These are phyloP conservation scores for Boletus eberwhitei DNA, from an alignment of 768 basidiomycete species.

Conservation along the genomic window DNA sequence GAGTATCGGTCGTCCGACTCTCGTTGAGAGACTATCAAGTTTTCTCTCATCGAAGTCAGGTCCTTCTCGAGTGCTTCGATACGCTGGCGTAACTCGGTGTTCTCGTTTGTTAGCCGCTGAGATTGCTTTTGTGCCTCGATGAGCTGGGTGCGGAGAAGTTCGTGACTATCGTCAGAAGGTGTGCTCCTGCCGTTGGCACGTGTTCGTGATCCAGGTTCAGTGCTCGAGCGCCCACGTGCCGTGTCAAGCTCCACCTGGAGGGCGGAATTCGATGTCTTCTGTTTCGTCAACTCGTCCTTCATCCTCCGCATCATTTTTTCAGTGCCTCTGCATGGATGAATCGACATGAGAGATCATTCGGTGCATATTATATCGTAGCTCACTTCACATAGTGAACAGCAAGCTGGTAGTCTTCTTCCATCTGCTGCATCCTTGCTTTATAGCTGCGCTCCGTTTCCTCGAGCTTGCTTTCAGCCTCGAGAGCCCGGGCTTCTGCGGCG, in stretches of 20 bases:
- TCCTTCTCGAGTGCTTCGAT: conserved; percentile 75
- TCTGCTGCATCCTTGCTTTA: conserved; percentile 76
- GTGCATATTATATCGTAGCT: conserved; percentile 33
- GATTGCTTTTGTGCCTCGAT: conserved; percentile 74
- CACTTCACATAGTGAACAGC: conserved; percentile 98
- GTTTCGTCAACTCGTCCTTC: conserved; percentile 92
- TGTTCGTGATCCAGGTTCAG: conserved; percentile 46
- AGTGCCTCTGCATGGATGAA: conserved; percentile 62
- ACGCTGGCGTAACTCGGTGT: conserved; percentile 70
- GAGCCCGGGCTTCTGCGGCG: conserved; percentile 45
- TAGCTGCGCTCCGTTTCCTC: conserved; percentile 77
- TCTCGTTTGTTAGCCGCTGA: conserved; percentile 68
- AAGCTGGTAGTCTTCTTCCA: conserved; percentile 94
- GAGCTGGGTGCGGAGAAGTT: conserved; percentile 67
- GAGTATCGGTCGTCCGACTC: conserved; percentile 76
- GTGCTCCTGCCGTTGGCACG: conserved; percentile 75
- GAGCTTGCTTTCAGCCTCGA: conserved; percentile 73
- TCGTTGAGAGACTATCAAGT: conserved; percentile 65
- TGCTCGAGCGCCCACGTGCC: conserved; percentile 55
- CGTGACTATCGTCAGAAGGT: conserved; percentile 70
- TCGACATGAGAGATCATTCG: conserved; percentile 14
- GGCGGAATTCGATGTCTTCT: conserved; percentile 74
- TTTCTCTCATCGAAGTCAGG: conserved; percentile 65
- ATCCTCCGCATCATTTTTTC: conserved; percentile 97
- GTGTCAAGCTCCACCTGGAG: conserved; percentile 85